phyloP scores from a whole-genome alignment of 352 stramenopile species.

The Peronospora farinosa region DNA sequence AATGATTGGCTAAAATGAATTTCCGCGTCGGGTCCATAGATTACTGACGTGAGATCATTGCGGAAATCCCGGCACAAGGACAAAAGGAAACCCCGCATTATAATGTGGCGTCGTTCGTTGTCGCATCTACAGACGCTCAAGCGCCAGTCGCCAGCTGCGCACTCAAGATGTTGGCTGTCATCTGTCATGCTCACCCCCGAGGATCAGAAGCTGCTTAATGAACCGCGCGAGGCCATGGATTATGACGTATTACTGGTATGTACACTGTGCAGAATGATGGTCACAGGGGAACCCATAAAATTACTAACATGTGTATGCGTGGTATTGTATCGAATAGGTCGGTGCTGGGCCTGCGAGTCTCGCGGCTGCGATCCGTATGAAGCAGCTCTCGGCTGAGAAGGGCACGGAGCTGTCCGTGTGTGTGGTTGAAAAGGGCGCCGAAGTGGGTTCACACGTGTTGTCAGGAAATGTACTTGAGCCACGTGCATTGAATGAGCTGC shows the following conservation, averaged over 20 bases:
- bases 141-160: slow-evolving; percentile 4
- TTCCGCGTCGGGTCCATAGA: neutral
- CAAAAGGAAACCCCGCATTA: neutral
- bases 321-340: slow-evolving; percentile 28
- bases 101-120: slow-evolving; percentile 41
- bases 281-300: neutral
- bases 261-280: slow-evolving; percentile 18
- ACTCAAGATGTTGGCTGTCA: slow-evolving; percentile 34
- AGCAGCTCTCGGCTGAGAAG: slow-evolving; percentile 93
- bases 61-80: neutral
- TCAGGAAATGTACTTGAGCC: slow-evolving; percentile 98
- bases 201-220: slow-evolving; percentile 61
- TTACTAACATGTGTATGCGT: slow-evolving; percentile 1
- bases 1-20: neutral
- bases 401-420: slow-evolving; percentile 93
- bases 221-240: slow-evolving; percentile 91
- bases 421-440: slow-evolving; percentile 92
- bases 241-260: slow-evolving; percentile 98
- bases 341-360: slow-evolving; percentile 89
- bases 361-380: slow-evolving; percentile 94
- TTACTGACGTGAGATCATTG: neutral
- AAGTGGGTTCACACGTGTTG: slow-evolving; percentile 97
- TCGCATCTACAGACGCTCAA: slow-evolving; percentile 17
- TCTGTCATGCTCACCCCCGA: slow-evolving; percentile 38
- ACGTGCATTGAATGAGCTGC: slow-evolving; percentile 92